phyloP scores from a whole-genome alignment of 805 yeast species.

The Nakazawaea siamensis region DNA sequence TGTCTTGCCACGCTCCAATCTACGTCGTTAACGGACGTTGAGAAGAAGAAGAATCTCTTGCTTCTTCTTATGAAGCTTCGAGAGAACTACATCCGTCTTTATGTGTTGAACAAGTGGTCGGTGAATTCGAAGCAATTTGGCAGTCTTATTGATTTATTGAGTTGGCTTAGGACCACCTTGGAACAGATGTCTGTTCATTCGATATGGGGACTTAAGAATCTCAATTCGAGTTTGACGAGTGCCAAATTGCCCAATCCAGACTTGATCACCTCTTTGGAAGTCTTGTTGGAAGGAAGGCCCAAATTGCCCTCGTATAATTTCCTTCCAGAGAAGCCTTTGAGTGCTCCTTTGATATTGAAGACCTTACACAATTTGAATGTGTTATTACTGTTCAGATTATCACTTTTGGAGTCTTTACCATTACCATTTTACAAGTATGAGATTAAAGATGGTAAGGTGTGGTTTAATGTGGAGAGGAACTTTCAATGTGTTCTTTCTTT shows the following conservation, averaged over 20 bases:
- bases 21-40: constrained; percentile 42
- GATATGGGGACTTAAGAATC: constrained; percentile 58
- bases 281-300: constrained; percentile 71
- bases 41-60: constrained; percentile 61
- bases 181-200: constrained; percentile 57
- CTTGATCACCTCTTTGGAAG: constrained; percentile 79
- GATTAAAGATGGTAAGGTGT: constrained; percentile 71
- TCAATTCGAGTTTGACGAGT: constrained; percentile 65
- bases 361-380: constrained; percentile 66
- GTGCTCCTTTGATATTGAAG: constrained; percentile 46
- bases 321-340: constrained; percentile 38
- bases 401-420: constrained; percentile 60
- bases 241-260: constrained; percentile 95
- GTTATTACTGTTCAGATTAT: constrained; percentile 65
- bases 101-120: constrained; percentile 88
- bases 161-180: constrained; percentile 74
- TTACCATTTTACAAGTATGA: constrained; percentile 50
- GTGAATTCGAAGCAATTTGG: constrained; percentile 63
- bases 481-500: constrained; percentile 77
- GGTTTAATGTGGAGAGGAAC: constrained; percentile 51
- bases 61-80: constrained; percentile 64
- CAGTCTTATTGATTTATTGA: constrained; percentile 73
- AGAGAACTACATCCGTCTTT: constrained; percentile 76
- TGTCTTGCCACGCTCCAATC: constrained; percentile 53
- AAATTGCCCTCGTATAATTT: constrained; percentile 58